Evolutionary conservation across 2,329 filamentous ascomycete genomes (phyloP), one percentile per base, ranked within the genome.

Genomic region (Malbranchea cinnamomea): DNA sequence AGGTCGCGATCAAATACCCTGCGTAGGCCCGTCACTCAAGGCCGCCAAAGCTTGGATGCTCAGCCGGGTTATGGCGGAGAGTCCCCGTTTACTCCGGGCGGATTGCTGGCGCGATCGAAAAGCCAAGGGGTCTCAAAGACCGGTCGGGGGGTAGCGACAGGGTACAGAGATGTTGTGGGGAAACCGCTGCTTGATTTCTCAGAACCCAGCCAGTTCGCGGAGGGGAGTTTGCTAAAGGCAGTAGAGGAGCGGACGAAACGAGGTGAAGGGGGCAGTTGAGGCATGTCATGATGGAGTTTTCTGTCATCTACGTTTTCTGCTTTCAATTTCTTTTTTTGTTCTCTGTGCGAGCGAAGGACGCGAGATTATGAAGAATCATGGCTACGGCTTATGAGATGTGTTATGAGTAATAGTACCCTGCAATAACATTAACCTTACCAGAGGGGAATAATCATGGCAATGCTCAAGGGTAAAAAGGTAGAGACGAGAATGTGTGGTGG

Each of bases 141-240:
- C 1, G 56, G 57, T 6, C 52, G 53, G 21, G 57, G 56, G 0
- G 44, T 59, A 2, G 54, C 50, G 12, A 58, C 54, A 3, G 56
- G 57, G 4, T 46, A 54, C 28, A 48, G 55, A 9, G 43, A 52
- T 33, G 51, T 50, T 2, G 46, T 46, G 10, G 33, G 25, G 4
- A 51, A 50, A 30, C 60, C 60, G 6, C 46, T 64, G 45, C 40
- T 63, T 8, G 57, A 63, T 37, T 37, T 63, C 31, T 47, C 47
- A 4, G 46, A 50, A 0, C 45, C 48, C 8, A 62, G 52, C 17
- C 52, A 54, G 4, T 63, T 62, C 37, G 52, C 47, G 3, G 54
- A 60, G 36, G 60, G 60, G 3, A 63, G 60, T 42, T 35, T 63
- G 26, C 41, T 63, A 9, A 46, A 51, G n/a, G 45, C 48, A 23